Evolutionary conservation across 371 early-diverging fungal genomes (phyloP), one percentile per base, ranked within the genome.

Genomic region (Mucor mucedo): DNA sequence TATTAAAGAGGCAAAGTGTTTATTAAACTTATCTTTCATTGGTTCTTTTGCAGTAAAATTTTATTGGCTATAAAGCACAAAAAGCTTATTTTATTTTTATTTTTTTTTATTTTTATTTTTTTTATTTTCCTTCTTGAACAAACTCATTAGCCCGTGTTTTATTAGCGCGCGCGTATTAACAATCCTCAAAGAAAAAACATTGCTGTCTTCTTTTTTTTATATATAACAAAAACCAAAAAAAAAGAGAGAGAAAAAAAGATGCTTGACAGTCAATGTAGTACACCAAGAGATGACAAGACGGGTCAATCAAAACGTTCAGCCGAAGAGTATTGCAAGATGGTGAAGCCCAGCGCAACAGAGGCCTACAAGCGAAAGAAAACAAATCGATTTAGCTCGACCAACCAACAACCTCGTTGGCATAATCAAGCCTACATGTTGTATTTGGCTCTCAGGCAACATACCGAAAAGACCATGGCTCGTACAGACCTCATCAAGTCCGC

Each of bases 351-450:
- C 30, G 21, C 32, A 13, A 33, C 29, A 10, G 65, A 64, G 16
- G 58, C 65, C 14, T 13, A 65, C n/a, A 65, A 59, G 29, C 32
- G 65, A 55, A 58, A 42, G 29, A 16, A 54, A 14, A 28, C 48
- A 4, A 55, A 42, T 27, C 54, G 62, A 33, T 33, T 39, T 14
- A 58, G 49, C 14, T 28, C 50, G 1, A 29, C 29, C 13, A 60
- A 60, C 39, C 50, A 60, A 28, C 72, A 72, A 56, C 94, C 94
- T 11, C 80, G 95, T 30, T 95, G 95, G 95, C 93, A 92, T 55
- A 93, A 87, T 58, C 95, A 95, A 66, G 86, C 88, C 35, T 92
- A 91, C 74, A 77, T 94, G 70, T 77, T 95, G 63, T 91, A 88
- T 67, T 72, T 93, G 58, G 91, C 93, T 4, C 71, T 95, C 47